Conservation (phyloP, 352 stramenopile genomes). For the Pythium biforme region DNA sequence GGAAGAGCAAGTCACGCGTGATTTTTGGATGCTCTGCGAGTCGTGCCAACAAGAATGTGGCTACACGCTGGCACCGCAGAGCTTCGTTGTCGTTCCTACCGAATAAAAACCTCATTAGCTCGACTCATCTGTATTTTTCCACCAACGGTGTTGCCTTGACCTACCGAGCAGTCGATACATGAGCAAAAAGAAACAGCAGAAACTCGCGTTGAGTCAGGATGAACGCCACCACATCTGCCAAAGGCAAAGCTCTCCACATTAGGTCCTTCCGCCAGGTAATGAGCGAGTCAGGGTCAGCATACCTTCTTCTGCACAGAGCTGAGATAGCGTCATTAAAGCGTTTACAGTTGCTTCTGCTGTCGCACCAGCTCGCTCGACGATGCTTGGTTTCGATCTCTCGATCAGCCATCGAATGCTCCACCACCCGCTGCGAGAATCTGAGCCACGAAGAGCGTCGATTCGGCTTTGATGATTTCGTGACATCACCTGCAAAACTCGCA, state of each 20-base stretch:
- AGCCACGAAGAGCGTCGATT: not conserved
- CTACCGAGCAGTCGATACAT: not conserved
- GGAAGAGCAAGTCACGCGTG: not conserved
- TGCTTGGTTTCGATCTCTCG: conserved; percentile 7
- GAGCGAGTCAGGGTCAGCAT: not conserved
- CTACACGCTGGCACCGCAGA: not conserved
- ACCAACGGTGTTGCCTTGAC: not conserved
- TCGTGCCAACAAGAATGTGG: conserved; percentile 3
- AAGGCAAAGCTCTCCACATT: not conserved
- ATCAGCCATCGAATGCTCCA: conserved; percentile 21
- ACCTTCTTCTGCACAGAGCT: conserved; percentile 15
- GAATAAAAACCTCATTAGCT: not conserved
- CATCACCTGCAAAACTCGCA: conserved; percentile 7
- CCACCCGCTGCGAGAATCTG: not conserved
- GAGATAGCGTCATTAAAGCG: conserved; percentile 11
- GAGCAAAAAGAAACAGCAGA: not conserved
- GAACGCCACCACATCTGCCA: conserved; percentile 13
- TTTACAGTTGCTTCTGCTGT: conserved; percentile 8
- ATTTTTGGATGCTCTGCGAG: not conserved
- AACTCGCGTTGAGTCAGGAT: conserved; percentile 6
- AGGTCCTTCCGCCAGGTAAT: too few relatives aligned
- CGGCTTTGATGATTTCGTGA: conserved; percentile 15
- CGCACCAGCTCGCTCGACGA: not conserved
- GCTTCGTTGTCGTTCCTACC: not conserved
- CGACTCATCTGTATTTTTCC: not conserved